Evolutionary conservation across 2,329 filamentous ascomycete species (phyloP).

Genomic region (Acephala macrosclerotiorum): DNA sequence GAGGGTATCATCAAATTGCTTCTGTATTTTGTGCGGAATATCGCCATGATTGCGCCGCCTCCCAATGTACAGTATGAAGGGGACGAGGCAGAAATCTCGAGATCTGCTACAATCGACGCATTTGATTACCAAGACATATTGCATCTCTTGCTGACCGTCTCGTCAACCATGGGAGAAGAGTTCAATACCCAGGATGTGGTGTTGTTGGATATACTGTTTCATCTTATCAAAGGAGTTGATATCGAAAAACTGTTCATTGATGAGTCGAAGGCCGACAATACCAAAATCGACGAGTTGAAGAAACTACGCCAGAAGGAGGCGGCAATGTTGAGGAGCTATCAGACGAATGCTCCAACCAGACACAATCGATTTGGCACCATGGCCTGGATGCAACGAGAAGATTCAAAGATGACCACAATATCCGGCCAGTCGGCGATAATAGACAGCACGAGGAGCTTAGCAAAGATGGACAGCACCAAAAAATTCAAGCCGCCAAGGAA

Average conservation of each 20-base stretch:
- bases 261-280: slow-evolving; percentile 72
- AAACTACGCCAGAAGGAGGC: slow-evolving; percentile 82
- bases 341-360: slow-evolving; percentile 79
- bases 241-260: slow-evolving; percentile 85
- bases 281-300: slow-evolving; percentile 76
- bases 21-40: slow-evolving; percentile 87
- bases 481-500: slow-evolving; percentile 84
- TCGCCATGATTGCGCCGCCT: slow-evolving; percentile 83
- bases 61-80: slow-evolving; percentile 77
- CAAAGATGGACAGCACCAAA: slow-evolving; percentile 91
- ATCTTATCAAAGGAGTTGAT: slow-evolving; percentile 89
- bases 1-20: slow-evolving; percentile 92
- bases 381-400: slow-evolving; percentile 92
- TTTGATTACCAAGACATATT: slow-evolving; percentile 94
- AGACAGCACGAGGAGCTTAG: slow-evolving; percentile 74
- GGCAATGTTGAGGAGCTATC: slow-evolving; percentile 79
- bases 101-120: slow-evolving; percentile 86
- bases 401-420: slow-evolving; percentile 83
- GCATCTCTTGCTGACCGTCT: slow-evolving; percentile 81
- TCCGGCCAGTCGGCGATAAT: slow-evolving; percentile 87
- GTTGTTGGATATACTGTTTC: slow-evolving; percentile 91
- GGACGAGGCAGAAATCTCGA: slow-evolving; percentile 89
- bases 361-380: slow-evolving; percentile 97
- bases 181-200: slow-evolving; percentile 89
- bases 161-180: slow-evolving; percentile 93